Evolutionary conservation across 1,284 basidiomycete genomes (phyloP).

Genomic region (Chalciporus piperatoides): DNA sequence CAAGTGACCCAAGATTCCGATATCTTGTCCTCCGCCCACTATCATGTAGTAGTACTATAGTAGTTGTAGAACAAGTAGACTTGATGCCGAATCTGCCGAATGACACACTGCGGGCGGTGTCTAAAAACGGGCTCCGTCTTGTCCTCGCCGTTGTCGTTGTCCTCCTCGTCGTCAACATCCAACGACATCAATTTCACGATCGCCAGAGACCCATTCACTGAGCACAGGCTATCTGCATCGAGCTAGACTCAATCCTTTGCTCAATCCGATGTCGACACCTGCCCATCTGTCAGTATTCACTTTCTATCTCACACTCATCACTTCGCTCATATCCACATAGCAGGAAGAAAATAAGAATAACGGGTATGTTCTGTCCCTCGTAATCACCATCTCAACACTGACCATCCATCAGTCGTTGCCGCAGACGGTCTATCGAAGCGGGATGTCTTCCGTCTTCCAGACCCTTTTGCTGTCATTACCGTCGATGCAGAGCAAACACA

Average conservation of each 20-base stretch:
- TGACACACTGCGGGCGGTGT: constrained; percentile 22
- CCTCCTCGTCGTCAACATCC: constrained; percentile 21
- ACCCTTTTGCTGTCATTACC: constrained; percentile 93
- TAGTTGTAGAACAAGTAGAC: no score
- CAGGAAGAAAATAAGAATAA: constrained; percentile 58
- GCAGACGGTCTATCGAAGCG: constrained; percentile 87
- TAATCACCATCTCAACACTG: not conserved
- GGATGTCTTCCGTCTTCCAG: constrained; percentile 88
- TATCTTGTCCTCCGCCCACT: no score
- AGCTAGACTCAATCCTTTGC: not conserved
- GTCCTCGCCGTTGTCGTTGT: constrained; percentile 12
- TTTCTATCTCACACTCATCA: not conserved
- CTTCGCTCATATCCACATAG: constrained; percentile 30
- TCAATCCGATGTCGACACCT: constrained; percentile 25
- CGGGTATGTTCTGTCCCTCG: constrained; percentile 39
- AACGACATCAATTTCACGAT: constrained; percentile 2
- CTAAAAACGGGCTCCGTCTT: constrained; percentile 27
- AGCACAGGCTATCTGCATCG: not conserved
- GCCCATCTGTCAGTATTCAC: constrained; percentile 27
- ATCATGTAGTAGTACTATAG: no score
- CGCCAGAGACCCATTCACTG: not conserved
- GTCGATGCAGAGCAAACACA: constrained; percentile 94
- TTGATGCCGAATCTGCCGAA: constrained; percentile 21
- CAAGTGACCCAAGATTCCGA: no score
- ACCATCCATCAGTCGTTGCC: constrained; percentile 65